Evolutionary conservation across 2,329 filamentous ascomycete genomes (phyloP), one percentile per base, ranked within the genome.

Genomic region (Colletotrichum sublineola): DNA sequence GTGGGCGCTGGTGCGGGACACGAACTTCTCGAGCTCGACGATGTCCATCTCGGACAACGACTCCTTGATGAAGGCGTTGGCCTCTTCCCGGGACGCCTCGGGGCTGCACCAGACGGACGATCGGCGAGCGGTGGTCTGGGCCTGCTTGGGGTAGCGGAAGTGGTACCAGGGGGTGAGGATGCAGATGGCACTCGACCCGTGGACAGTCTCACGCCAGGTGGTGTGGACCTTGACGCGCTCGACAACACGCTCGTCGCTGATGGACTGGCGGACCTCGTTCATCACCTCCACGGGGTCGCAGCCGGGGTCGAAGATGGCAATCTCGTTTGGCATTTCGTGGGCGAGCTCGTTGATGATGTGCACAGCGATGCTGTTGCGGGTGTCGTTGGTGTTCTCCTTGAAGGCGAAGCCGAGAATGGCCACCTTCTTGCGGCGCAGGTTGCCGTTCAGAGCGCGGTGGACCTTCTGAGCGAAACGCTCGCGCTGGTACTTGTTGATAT

Each of bases 371-470:
- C 89, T 90, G 79, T 94, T 93, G 48, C 93, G 87, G 6, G 92
- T 93, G 78, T 95, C 93, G 31, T 88, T 89, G 0, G 93, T 95
- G 80, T 94, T 89, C 82, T 93, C 93, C 85, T 96, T 95, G 83
- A 94, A 95, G 11, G 93, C 91, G 76, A 92, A 95, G 5, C 93
- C 93, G 7, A 95, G 86, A 2, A 95, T 84, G 3, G 91, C 87
- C 18, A 95, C 84, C 82, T 93, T 94, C 84, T 94, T 94, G 71
- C 88, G 88, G 3, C 86, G 85, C 7, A 94, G 84, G 12, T 91
- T 93, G 78, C 91, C 91, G 81, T 93, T 91, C 63, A 95, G 85
- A 67, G 88, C 88, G 72, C 86, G 86, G 76, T 94, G 88, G 55
- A 95, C 88, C 61, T 90, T 87, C 74, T 87, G 86, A 8, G 88